Conservation (phyloP, 2,329 filamentous ascomycete species). For the Xylariaceae sp. region DNA sequence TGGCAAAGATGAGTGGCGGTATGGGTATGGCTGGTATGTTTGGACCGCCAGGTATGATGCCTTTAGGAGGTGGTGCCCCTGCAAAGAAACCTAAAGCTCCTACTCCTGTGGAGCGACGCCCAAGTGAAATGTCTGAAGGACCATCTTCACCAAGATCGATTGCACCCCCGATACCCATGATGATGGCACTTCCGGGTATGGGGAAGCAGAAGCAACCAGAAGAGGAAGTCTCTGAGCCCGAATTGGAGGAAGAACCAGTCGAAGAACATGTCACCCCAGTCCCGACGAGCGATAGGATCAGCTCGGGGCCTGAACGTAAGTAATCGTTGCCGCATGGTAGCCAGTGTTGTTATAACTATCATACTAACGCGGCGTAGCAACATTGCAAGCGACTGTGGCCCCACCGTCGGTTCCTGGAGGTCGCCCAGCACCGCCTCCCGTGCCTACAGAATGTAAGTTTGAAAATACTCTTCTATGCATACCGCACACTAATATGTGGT, state of each 20-base stretch:
- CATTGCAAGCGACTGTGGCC: constrained; percentile 39
- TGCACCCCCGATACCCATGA: constrained; percentile 62
- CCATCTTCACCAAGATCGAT: constrained; percentile 50
- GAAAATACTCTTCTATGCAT: not conserved
- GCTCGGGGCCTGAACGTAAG: constrained; percentile 38
- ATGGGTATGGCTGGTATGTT: constrained; percentile 92
- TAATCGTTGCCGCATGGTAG: constrained; percentile 24
- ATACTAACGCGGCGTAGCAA: constrained; percentile 40
- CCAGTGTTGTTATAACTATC: constrained; percentile 19
- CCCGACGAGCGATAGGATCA: constrained; percentile 39
- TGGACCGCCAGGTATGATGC: constrained; percentile 72
- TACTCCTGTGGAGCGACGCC: constrained; percentile 48
- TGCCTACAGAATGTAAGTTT: constrained; percentile 67
- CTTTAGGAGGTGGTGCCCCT: constrained; percentile 57
- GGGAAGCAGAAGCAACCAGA: constrained; percentile 60
- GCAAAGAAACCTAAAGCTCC: constrained; percentile 64
- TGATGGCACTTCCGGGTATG: constrained; percentile 77
- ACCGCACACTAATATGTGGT: constrained; percentile 34
- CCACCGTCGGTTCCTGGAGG: constrained; percentile 57
- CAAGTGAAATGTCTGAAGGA: constrained; percentile 53
- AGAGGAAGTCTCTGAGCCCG: constrained; percentile 53
- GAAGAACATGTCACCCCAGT: constrained; percentile 43
- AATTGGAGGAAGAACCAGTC: constrained; percentile 54
- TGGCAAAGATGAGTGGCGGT: constrained; percentile 98
- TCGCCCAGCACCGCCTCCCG: constrained; percentile 62